Conservation (phyloP, 495 filamentous ascomycete genomes). For the Aspergillus affinis region DNA sequence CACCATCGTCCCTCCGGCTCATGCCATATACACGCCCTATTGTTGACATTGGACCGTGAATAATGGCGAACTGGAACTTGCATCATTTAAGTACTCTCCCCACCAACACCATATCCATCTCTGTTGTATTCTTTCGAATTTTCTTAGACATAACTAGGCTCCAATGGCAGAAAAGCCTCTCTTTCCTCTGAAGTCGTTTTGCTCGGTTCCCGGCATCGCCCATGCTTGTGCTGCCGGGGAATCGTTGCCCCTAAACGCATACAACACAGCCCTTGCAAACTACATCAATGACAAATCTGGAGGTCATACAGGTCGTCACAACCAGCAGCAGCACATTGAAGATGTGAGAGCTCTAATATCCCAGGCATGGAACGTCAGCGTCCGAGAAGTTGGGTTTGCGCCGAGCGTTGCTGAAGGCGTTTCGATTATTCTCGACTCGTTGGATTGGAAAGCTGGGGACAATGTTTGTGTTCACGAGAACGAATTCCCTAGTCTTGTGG, state of each 20-base stretch:
- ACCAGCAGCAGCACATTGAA: background rate
- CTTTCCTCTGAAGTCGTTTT: background rate
- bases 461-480: constrained; percentile 6
- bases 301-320: background rate
- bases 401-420: constrained; percentile 7
- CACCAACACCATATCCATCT: too few species aligned
- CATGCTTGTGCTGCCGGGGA: background rate
- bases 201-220: background rate
- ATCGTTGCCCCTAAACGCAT: background rate
- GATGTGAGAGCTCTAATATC: background rate
- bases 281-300: background rate
- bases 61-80: too few species aligned
- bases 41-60: too few species aligned
- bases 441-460: constrained; percentile 8
- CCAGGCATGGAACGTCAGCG: background rate
- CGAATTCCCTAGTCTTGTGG: constrained; percentile 11
- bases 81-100: too few species aligned
- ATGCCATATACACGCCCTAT: too few species aligned
- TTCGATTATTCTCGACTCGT: constrained; percentile 1
- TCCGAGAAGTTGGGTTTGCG: constrained; percentile 1
- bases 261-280: background rate
- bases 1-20: too few species aligned
- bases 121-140: too few species aligned
- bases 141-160: too few species aligned
- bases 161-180: background rate